Evolutionary conservation across 2,329 filamentous ascomycete species (phyloP), one percentile per base, ranked within the genome.

Genomic region (Xylariaceae sp.): DNA sequence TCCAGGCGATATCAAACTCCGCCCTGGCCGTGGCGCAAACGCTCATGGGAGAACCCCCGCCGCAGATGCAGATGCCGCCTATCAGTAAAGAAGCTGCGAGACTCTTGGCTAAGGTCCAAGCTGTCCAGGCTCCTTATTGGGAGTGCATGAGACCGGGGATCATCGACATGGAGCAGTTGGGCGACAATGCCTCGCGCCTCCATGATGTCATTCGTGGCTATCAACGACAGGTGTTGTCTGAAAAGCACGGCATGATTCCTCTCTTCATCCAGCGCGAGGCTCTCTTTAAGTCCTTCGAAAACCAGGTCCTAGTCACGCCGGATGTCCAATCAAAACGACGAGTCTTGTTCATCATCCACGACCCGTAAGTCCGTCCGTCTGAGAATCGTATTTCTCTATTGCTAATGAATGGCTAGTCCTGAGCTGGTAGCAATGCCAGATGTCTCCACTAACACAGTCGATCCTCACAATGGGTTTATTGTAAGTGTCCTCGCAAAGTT

Each of bases 31-130:
- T 99, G 1, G 94, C 90, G 1, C 85, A 85, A 55, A 96, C 92
- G 0, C 77, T 99, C 42, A 97, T 99, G 91, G 91, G 94, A 19
- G 92, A 99, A 65, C 89, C 92, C 10, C 94, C 94, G 2, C 80
- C 81, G 40, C 74, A 77, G 63, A 79, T 86, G 69, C 68, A 72
- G 13, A 69, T 85, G 2, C 76, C 81, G 7, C 77, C 76, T 53
- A 75, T 85, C 58, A 81, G 79, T 67, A 78, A 75, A 61, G 79
- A 82, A 18, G 83, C 83, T 0, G 76, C 76, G 0, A 74, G 75
- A 42, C 76, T 81, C 0, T 67, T 87, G 22, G 77, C 80, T 37
- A 79, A 78, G 60, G 83, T 85, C 0, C 80, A 83, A 63, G 76
- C 80, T 1, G 72, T 78, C 49, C 84, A 86, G 58, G 81, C 83